phyloP scores from a whole-genome alignment of 352 stramenopile genomes.

The Globisporangium radiosum region DNA sequence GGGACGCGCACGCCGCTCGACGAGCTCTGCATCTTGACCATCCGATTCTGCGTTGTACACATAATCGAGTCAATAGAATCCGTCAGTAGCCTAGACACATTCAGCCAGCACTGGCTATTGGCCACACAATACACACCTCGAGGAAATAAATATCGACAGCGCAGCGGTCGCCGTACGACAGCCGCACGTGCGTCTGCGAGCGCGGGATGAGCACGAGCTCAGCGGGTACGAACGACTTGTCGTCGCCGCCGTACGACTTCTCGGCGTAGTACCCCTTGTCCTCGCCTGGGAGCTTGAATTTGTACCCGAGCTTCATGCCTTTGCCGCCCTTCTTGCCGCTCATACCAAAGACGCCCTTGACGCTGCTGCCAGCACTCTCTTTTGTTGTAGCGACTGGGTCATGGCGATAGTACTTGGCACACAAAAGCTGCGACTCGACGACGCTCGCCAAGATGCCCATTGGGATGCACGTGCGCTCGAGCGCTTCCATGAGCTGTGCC shows the following conservation, averaged over 20 bases:
- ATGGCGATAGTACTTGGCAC: conserved; percentile 79
- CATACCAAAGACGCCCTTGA: conserved; percentile 31
- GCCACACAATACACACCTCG: conserved; percentile 35
- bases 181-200: conserved; percentile 76
- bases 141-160: conserved; percentile 90
- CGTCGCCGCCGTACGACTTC: conserved; percentile 77
- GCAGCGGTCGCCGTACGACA: conserved; percentile 80
- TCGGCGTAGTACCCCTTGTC: conserved; percentile 82
- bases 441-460: conserved; percentile 79
- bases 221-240: conserved; percentile 81
- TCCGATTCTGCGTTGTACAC: conserved; percentile 47
- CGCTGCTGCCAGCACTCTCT: conserved; percentile 18
- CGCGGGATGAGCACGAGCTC: conserved; percentile 81
- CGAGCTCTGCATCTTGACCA: conserved; percentile 79
- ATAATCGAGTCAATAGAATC: neutral
- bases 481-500: conserved; percentile 69
- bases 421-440: conserved; percentile 79
- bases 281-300: conserved; percentile 81
- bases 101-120: neutral
- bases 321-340: conserved; percentile 74
- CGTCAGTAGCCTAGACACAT: neutral
- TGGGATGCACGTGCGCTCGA: conserved; percentile 79
- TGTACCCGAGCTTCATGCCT: conserved; percentile 84
- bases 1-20: conserved; percentile 70
- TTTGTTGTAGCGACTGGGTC: conserved; percentile 35